Percentiles rank a stretch among this genome's conserved stretches.
Conservation (phyloP, 2,329 filamentous ascomycete species). For the Alternaria sp. region DNA sequence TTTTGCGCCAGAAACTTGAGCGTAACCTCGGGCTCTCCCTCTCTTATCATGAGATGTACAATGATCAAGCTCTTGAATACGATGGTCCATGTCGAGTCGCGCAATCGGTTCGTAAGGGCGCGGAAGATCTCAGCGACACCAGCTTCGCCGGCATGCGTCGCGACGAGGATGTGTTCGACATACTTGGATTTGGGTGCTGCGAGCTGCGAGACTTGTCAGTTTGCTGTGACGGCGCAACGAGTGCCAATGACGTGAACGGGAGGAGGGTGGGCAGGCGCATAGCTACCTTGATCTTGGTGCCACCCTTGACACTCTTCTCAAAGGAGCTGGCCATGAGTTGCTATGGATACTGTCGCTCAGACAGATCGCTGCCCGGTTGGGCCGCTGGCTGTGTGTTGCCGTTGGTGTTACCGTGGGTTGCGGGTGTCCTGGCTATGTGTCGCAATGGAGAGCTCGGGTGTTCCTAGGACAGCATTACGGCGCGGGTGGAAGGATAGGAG, state of each 20-base stretch:
- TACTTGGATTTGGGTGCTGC: constrained; percentile 99
- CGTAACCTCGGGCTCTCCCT: constrained; percentile 89
- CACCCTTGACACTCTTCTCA: constrained; percentile 99
- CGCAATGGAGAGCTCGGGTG: constrained; percentile 20
- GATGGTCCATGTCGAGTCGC: constrained; percentile 99
- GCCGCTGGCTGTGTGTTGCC: constrained; percentile 22
- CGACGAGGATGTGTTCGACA: constrained; percentile 96
- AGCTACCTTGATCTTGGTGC: constrained; percentile 91
- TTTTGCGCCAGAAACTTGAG: constrained; percentile 84
- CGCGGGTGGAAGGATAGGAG: constrained; percentile 28
- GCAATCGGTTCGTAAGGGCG: constrained; percentile 83
- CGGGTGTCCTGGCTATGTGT: constrained; percentile 17
- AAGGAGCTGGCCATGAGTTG: constrained; percentile 81
- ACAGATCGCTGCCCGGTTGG: constrained; percentile 23
- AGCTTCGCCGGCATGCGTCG: constrained; percentile 92
- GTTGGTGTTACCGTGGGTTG: constrained; percentile 14
- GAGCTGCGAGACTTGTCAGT: constrained; percentile 64
- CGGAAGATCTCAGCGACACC: constrained; percentile 96
- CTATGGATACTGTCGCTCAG: constrained; percentile 21
- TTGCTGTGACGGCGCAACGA: constrained; percentile 19
- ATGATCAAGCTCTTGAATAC: constrained; percentile 98
- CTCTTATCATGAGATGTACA: constrained; percentile 95
- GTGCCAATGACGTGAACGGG: not conserved
- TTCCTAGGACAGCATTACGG: constrained; percentile 43
- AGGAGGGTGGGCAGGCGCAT: constrained; percentile 12